Evolutionary conservation across 352 stramenopile genomes (phyloP).

Genomic region (Phytophthora aleatoria): DNA sequence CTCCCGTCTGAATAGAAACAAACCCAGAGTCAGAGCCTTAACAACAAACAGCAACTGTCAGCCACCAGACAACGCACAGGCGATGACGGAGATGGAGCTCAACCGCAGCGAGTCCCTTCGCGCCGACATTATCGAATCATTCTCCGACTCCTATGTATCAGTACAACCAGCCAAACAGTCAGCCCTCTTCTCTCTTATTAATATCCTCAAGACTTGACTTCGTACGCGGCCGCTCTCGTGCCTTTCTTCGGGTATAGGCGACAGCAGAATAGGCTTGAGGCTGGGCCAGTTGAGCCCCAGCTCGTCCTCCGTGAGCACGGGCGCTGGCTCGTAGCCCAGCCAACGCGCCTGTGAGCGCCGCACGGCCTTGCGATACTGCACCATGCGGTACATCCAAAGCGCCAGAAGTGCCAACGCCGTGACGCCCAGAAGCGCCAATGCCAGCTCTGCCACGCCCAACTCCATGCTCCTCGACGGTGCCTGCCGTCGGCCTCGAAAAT

Average conservation of each 20-base stretch:
- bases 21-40: conserved; percentile 3
- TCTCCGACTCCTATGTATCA: conserved; percentile 50
- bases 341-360: conserved; percentile 67
- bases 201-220: background rate
- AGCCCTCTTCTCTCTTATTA: background rate
- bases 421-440: conserved; percentile 44
- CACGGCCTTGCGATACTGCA: conserved; percentile 67
- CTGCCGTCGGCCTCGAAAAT: conserved; percentile 34
- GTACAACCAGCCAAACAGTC: conserved; percentile 5
- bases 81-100: conserved; percentile 47
- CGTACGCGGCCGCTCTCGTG: conserved; percentile 53
- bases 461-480: conserved; percentile 40
- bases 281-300: conserved; percentile 53
- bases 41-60: background rate
- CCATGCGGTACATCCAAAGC: conserved; percentile 62
- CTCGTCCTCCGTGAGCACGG: conserved; percentile 37
- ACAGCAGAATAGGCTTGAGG: conserved; percentile 62
- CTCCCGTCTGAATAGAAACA: conserved; percentile 40
- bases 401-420: conserved; percentile 44
- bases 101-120: conserved; percentile 42
- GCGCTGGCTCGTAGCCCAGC: conserved; percentile 54
- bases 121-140: conserved; percentile 44
- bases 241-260: conserved; percentile 71
- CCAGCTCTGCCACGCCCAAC: conserved; percentile 44
- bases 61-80: conserved; percentile 40